phyloP scores from a whole-genome alignment of 2,329 filamentous ascomycete genomes.

The Diaporthe batatas region DNA sequence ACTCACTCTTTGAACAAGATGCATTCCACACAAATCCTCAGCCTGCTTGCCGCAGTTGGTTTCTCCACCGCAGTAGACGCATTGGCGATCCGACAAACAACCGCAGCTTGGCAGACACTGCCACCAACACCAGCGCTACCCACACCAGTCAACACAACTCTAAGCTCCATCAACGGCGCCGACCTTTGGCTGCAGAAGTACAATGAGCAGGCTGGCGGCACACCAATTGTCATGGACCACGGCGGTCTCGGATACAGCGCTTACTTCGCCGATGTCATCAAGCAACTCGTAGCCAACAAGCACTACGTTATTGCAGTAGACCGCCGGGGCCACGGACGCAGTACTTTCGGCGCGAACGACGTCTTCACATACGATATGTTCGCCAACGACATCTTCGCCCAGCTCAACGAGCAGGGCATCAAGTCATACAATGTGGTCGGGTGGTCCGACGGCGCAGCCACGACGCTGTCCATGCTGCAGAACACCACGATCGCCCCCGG shows the following conservation, averaged over 20 bases:
- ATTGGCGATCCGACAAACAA: constrained; percentile 46
- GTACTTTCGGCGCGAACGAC: constrained; percentile 52
- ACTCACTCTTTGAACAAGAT: constrained; percentile 22
- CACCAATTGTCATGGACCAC: constrained; percentile 56
- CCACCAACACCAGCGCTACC: constrained; percentile 55
- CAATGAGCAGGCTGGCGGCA: constrained; percentile 51
- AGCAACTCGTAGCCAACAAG: constrained; percentile 49
- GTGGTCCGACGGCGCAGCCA: constrained; percentile 58
- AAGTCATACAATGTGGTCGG: constrained; percentile 53
- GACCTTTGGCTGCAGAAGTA: constrained; percentile 57
- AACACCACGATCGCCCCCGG: constrained; percentile 48
- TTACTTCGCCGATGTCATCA: constrained; percentile 56
- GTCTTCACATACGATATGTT: constrained; percentile 56
- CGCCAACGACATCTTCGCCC: constrained; percentile 52
- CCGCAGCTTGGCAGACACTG: constrained; percentile 52
- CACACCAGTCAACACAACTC: constrained; percentile 49
- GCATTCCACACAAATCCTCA: constrained; percentile 15
- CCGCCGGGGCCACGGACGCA: constrained; percentile 57
- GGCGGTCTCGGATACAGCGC: constrained; percentile 58
- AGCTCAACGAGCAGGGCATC: constrained; percentile 50
- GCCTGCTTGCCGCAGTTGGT: constrained; percentile 26
- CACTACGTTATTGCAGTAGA: constrained; percentile 57
- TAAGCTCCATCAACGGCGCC: constrained; percentile 52
- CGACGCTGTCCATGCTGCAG: constrained; percentile 54
- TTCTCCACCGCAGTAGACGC: constrained; percentile 16